Evolutionary conservation across 2,329 filamentous ascomycete species (phyloP), one percentile per base, ranked within the genome.

Genomic region (Xylaria sp.): DNA sequence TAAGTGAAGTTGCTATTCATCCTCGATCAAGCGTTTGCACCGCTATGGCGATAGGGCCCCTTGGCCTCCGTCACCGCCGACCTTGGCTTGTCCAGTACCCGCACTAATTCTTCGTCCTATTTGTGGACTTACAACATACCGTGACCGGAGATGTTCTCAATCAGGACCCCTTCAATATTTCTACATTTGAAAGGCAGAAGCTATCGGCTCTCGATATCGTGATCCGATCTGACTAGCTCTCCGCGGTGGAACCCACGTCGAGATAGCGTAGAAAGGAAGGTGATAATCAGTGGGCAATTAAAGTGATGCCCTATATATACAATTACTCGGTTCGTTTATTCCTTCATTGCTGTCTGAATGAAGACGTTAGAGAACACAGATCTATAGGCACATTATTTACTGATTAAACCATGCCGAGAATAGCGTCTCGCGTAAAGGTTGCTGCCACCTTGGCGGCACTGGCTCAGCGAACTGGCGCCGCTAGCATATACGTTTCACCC

Each of bases 401-500:
- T 52, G 15, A 54, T 43, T 61, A 20, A 65, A 36, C 15, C 56
- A 70, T 70, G 68, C 28, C 61, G 41, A 55, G 31, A n/a, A 62
- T 18, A n/a, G 58, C 13, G 36, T 64, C 57, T 41, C 25, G 54
- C 20, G 25, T 61, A 18, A n/a, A 33, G 23, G 12, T 56, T 23
- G 23, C 56, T 7, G 23, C 60, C 10, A 3, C 33, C 10, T 31
- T 68, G 15, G 55, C 55, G 25, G 61, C 49, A 20, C 33, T 71
- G 23, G 13, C 51, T 10, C 52, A 57, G 15, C 25, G 33, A n/a
- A 51, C 39, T 15, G 48, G 60, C 20, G 79, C 77, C 6, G 75
- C 76, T 8, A 81, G 82, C 33, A 80, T 85, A 67, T 86, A 82
- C 72, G 84, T 86, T 31, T 82, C 84, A 1, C 82, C 83, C 0